Evolutionary conservation across 208 protist species (phyloP), one percentile per base, ranked within the genome.

Genomic region (Wallacemonas sp.): DNA sequence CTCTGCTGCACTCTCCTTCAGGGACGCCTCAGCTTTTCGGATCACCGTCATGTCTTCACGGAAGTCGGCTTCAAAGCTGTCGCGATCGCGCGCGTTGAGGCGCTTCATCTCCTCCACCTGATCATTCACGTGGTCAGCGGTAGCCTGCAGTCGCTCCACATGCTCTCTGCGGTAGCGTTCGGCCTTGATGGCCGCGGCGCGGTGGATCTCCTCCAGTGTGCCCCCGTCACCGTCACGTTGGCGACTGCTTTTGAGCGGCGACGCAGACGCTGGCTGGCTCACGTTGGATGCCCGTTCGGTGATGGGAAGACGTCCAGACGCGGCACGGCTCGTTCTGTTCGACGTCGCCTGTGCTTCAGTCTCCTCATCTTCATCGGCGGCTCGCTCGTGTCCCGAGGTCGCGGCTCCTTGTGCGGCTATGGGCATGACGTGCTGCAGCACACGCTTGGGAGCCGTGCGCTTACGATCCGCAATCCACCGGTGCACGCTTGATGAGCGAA

Each of bases 391-490:
- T 58, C 36, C 3, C 33, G 50, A 21, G 27, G 64, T 21, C 36
- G 41, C 33, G 12, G 24, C 50, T 24, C 24, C 41, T 15, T 29
- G 19, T 24, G 42, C n/a, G 17, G 10, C 19, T n/a, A 36, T 12
- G 17, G 27, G 52, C 52, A 70, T 10, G 42, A 37, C 53, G 22
- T 62, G 64, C 53, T 61, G 53, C 21, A 24, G 15, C 15, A 59
- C 46, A 21, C 58, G 58, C 58, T 33, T 62, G 26, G 86, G 86
- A 19, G 85, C 87, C 15, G 32, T 76, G 45, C 76, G 73, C 72
- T 92, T 94, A 32, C 89, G 79, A 37, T 87, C 81, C 0, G 80
- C 71, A 50, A 94, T 89, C 89, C 89, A 94, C 66, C 83, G 53
- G 50, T 92, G 83, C 63, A 94, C 71, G 19, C 44, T 48, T 52